Conservation (phyloP, 1,284 basidiomycete genomes). For the Phellinidium pouzarii region DNA sequence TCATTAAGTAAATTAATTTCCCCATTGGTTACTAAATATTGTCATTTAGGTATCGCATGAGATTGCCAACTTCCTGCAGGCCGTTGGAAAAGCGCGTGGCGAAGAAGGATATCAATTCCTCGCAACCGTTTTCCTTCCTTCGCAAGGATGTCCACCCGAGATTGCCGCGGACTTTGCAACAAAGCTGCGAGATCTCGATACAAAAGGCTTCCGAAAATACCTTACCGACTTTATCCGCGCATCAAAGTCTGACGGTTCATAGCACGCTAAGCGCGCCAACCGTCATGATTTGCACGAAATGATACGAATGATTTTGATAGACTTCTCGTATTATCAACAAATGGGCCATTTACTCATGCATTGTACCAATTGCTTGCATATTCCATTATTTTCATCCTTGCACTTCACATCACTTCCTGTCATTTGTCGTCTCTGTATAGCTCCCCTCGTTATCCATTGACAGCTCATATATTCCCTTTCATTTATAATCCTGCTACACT, state of each 20-base stretch:
- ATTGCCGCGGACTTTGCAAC: conserved; percentile 75
- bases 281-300: background rate
- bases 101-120: conserved; percentile 85
- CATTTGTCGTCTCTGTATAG: background rate
- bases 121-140: conserved; percentile 75
- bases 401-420: background rate
- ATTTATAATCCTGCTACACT: background rate
- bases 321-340: background rate
- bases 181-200: conserved; percentile 72
- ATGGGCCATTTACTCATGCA: background rate
- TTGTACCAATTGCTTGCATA: conserved; percentile 4
- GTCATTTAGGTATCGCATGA: conserved; percentile 75
- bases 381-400: background rate
- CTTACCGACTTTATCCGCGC: conserved; percentile 79
- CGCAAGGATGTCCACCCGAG: conserved; percentile 80
- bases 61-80: conserved; percentile 80
- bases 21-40: background rate
- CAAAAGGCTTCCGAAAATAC: conserved; percentile 83
- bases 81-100: conserved; percentile 71
- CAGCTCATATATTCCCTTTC: background rate
- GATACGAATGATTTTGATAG: background rate
- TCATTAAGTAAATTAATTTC: background rate
- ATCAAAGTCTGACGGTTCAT: conserved; percentile 28
- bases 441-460: background rate
- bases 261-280: background rate